A percentile compares a stretch with the other conserved stretches of the same genome.
These are phyloP conservation scores for Cutaneotrichosporon spelunceum DNA, from an alignment of 1,284 basidiomycete genomes.

Conservation along the genomic window DNA sequence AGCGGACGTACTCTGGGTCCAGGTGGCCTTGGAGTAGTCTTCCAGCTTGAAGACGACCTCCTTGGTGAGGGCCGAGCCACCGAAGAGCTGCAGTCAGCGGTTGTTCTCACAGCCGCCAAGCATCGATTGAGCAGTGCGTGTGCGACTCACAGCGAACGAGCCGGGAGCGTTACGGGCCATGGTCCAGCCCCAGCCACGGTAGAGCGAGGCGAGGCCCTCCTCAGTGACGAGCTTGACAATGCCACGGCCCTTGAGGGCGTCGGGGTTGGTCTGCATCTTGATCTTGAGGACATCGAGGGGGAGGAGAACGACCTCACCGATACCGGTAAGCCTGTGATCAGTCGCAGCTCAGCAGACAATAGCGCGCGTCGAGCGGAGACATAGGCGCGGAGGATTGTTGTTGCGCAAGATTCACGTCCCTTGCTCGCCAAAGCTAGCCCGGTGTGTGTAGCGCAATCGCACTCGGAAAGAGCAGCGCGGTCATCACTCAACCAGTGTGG, in stretches of 20 bases:
- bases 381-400: background rate
- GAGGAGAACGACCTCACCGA: slow-evolving; percentile 93
- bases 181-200: slow-evolving; percentile 98
- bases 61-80: slow-evolving; percentile 90
- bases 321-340: slow-evolving; percentile 75
- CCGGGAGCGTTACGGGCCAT: slow-evolving; percentile 97
- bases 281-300: slow-evolving; percentile 97
- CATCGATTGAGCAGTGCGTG: background rate
- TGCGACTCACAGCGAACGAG: slow-evolving; percentile 83
- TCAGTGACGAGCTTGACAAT: slow-evolving; percentile 85
- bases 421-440: background rate
- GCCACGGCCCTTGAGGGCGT: slow-evolving; percentile 89
- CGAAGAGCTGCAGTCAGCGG: slow-evolving; percentile 68
- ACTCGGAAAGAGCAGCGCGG: background rate
- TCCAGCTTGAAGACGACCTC: slow-evolving; percentile 84
- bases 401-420: background rate
- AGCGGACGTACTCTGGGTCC: slow-evolving; percentile 67
- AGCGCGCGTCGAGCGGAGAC: background rate
- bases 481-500: background rate
- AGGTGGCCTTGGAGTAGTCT: slow-evolving; percentile 90
- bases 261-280: slow-evolving; percentile 95
- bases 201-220: slow-evolving; percentile 80
- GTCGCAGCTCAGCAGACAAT: background rate
- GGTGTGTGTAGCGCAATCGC: background rate
- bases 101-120: background rate